Evolutionary conservation across 306 rosid species (phyloP).

Genomic region (Lotus japonicus): DNA sequence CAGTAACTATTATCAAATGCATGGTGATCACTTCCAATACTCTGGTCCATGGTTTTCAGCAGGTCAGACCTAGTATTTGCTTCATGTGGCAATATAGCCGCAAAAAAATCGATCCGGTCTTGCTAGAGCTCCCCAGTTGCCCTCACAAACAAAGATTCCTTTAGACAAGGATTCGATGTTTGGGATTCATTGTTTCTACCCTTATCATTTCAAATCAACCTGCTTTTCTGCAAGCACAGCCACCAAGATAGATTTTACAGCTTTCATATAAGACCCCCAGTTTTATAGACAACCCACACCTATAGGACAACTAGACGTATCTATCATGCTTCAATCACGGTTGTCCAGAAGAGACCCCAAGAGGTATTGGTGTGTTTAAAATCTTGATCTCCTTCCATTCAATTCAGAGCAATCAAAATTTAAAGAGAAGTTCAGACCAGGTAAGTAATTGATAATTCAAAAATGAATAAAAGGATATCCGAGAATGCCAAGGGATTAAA

Average conservation of each 20-base stretch:
- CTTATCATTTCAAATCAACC: conserved; percentile 29
- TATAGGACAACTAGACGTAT: conserved; percentile 15
- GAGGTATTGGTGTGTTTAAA: not conserved
- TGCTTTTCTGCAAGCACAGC: conserved; percentile 30
- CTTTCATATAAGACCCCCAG: conserved; percentile 34
- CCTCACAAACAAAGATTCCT: conserved; percentile 30
- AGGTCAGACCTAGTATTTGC: conserved; percentile 30
- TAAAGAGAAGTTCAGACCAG: not conserved
- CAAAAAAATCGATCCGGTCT: conserved; percentile 35
- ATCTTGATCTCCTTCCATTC: not conserved
- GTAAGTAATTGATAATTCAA: not conserved
- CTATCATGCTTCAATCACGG: not conserved
- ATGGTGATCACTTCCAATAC: conserved; percentile 39
- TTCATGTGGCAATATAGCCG: conserved; percentile 24
- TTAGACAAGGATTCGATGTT: conserved; percentile 24
- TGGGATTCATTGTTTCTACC: conserved; percentile 25
- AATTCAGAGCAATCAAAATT: not conserved
- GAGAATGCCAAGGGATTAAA: not conserved
- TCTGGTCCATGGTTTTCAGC: conserved; percentile 11
- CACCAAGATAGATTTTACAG: conserved; percentile 32
- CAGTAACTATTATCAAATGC: conserved; percentile 30
- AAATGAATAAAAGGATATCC: not conserved
- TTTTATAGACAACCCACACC: conserved; percentile 35
- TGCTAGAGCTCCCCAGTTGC: conserved; percentile 19
- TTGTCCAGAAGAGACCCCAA: not conserved